Base-by-base conservation (phyloP, 202 grass and related monocot species). In the Cymbopogon flexuosus region DNA sequence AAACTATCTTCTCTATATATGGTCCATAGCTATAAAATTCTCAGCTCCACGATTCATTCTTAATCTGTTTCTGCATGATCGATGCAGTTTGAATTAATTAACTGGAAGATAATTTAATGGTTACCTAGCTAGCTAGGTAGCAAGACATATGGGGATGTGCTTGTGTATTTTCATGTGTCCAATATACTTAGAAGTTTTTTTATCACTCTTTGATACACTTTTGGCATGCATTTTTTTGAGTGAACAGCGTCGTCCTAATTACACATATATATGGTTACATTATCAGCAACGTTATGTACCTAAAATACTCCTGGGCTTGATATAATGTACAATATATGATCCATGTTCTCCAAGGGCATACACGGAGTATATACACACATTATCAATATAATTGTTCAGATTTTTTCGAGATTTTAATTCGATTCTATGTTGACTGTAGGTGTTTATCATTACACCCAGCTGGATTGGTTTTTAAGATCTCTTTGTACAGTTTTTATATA, bases 101-200 rank as follows among this genome's bases (percentile, higher is more conserved):
- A n/a, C 19, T 65, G 21, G 21, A 81, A 66, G 57, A 49, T 76
- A 88, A 81, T 84, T 27, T 71, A 76, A 58, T 65, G 42, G 36
- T 31, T 62, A 23, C 46, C 29, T 73, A 57, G 37, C 5, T 51
- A 59, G 19, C 35, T 84, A 66, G 34, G 76, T 45, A 57, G 40
- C 8, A 70, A 66, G 21, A 37, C 2, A 0, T 4, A 71, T 42
- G 65, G 16, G 14, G 19, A 12, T 31, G 27, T 69, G 49, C 23
- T 79, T 79, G 22, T 59, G 23, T 27, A 39, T 63, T 65, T 5
- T 77, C 40, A 30, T 10, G 9, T 30, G 14, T 67, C 18, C 13
- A 35, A 37, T 23, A 67, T 58, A 43, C 0, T 65, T 57, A 27
- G 27, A 27, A 27, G 27, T 27, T 51, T 51, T 18, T 59, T 21